Evolutionary conservation across 306 rosid species (phyloP).

Genomic region (Sphenostylis stenocarpa): DNA sequence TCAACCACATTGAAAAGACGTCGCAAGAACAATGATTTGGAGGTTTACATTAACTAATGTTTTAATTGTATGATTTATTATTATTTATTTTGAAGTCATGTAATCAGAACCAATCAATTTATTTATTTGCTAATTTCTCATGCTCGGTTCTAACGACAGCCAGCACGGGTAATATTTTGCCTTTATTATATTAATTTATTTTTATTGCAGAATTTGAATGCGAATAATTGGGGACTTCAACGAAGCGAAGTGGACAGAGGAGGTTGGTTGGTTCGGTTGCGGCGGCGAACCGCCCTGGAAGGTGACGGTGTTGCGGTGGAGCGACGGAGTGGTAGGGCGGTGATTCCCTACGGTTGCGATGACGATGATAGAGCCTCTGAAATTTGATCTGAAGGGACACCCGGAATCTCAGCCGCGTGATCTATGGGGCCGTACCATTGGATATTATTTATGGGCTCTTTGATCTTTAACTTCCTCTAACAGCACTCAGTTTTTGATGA

Average conservation of each 20-base stretch:
- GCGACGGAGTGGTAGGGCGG: constrained; percentile 17
- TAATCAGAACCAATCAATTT: too few relatives aligned
- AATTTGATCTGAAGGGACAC: constrained; percentile 37
- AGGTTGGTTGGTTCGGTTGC: constrained; percentile 5
- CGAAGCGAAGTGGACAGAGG: constrained; percentile 24
- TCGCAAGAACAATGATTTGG: constrained; percentile 43
- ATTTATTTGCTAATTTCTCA: too few relatives aligned
- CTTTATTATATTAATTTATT: too few relatives aligned
- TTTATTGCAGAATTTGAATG: constrained; percentile 24
- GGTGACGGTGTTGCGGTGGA: constrained; percentile 18
- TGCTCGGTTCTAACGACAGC: too few relatives aligned
- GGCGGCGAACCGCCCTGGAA: constrained; percentile 32
- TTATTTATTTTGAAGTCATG: too few relatives aligned
- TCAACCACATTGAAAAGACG: constrained; percentile 48
- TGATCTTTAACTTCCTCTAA: constrained; percentile 32
- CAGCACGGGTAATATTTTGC: too few relatives aligned
- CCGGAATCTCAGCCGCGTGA: constrained; percentile 31
- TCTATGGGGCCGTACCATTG: constrained; percentile 17
- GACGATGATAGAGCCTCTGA: constrained; percentile 7
- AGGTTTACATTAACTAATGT: constrained; percentile 32
- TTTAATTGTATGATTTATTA: too few relatives aligned
- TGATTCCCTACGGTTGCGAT: not conserved
- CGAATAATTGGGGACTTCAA: constrained; percentile 3
- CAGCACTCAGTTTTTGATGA: constrained; percentile 35
- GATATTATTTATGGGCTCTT: constrained; percentile 29